phyloP scores from a whole-genome alignment of 2,329 filamentous ascomycete species.

The Aureobasidium subglaciale region DNA sequence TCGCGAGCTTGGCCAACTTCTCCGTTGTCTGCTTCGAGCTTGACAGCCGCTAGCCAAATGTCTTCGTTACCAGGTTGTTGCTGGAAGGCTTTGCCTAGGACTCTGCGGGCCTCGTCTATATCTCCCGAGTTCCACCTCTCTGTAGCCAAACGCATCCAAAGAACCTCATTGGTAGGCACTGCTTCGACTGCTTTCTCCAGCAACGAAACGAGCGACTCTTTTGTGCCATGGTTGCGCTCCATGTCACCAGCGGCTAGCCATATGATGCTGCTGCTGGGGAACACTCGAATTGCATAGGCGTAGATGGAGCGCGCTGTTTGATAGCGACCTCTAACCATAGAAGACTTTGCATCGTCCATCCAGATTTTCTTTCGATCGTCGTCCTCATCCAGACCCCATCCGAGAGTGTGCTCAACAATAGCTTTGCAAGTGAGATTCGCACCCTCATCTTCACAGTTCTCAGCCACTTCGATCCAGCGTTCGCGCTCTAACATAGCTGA shows the following conservation, averaged over 20 bases:
- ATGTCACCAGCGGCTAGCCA: constrained; percentile 90
- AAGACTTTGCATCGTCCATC: constrained; percentile 84
- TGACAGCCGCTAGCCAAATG: constrained; percentile 94
- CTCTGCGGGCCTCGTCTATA: constrained; percentile 75
- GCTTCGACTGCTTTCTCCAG: constrained; percentile 91
- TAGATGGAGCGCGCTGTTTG: constrained; percentile 92
- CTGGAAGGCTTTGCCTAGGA: constrained; percentile 84
- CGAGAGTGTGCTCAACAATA: constrained; percentile 87
- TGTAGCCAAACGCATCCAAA: constrained; percentile 94
- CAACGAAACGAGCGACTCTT: constrained; percentile 73
- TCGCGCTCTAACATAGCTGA: constrained; percentile 96
- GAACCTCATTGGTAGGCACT: constrained; percentile 79
- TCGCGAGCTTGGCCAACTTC: constrained; percentile 75
- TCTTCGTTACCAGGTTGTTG: constrained; percentile 96
- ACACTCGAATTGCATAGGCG: constrained; percentile 81
- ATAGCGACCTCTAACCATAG: constrained; percentile 73
- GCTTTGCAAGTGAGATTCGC: constrained; percentile 78
- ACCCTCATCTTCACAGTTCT: constrained; percentile 89
- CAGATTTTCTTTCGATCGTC: constrained; percentile 94
- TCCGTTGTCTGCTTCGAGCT: constrained; percentile 85
- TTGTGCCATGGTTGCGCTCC: constrained; percentile 80
- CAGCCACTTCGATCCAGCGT: constrained; percentile 92
- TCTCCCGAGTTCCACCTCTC: constrained; percentile 89
- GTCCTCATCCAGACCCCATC: constrained; percentile 89
- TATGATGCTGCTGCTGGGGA: constrained; percentile 77